Percentiles rank a stretch among this genome's conserved stretches.
These are phyloP conservation scores for Shiraia bambusicola DNA, from an alignment of 2,329 filamentous ascomycete species.

Conservation along the genomic window DNA sequence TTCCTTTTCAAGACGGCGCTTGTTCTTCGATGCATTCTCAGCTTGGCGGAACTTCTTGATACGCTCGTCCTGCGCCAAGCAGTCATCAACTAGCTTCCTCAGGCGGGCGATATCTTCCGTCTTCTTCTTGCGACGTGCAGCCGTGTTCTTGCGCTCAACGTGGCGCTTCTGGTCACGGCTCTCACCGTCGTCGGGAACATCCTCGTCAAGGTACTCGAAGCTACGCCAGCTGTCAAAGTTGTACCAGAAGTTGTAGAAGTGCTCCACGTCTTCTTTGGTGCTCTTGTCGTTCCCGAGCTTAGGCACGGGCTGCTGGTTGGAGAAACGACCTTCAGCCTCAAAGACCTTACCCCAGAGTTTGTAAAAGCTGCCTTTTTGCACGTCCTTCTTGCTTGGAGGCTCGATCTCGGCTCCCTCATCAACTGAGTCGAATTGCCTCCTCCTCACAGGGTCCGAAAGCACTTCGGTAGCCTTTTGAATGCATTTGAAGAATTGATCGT, in stretches of 20 bases:
- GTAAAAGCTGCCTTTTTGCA: conserved; percentile 85
- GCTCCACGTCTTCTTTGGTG: conserved; percentile 84
- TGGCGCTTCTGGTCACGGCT: conserved; percentile 99
- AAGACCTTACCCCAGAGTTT: conserved; percentile 92
- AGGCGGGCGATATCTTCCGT: conserved; percentile 92
- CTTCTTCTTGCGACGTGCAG: conserved; percentile 99
- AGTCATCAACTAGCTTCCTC: conserved; percentile 85
- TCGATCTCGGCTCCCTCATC: conserved; percentile 92
- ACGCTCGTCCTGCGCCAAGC: conserved; percentile 80
- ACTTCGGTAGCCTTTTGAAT: conserved; percentile 98
- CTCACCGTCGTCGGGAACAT: conserved; percentile 98
- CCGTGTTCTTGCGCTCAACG: conserved; percentile 97
- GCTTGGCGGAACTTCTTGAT: conserved; percentile 97
- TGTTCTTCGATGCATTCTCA: conserved; percentile 92
- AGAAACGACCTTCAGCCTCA: conserved; percentile 90
- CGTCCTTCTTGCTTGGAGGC: conserved; percentile 88
- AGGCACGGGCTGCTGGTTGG: conserved; percentile 85
- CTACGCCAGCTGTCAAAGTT: conserved; percentile 97
- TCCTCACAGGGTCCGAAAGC: conserved; percentile 86
- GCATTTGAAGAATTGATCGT: conserved; percentile 99
- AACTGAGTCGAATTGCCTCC: conserved; percentile 94
- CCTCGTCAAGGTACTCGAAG: conserved; percentile 98
- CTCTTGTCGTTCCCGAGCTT: conserved; percentile 81
- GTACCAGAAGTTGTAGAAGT: conserved; percentile 99
- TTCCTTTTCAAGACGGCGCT: conserved; percentile 87